Evolutionary conservation across 345 rosid genomes (phyloP).

Genomic region (Hevea brasiliensis): DNA sequence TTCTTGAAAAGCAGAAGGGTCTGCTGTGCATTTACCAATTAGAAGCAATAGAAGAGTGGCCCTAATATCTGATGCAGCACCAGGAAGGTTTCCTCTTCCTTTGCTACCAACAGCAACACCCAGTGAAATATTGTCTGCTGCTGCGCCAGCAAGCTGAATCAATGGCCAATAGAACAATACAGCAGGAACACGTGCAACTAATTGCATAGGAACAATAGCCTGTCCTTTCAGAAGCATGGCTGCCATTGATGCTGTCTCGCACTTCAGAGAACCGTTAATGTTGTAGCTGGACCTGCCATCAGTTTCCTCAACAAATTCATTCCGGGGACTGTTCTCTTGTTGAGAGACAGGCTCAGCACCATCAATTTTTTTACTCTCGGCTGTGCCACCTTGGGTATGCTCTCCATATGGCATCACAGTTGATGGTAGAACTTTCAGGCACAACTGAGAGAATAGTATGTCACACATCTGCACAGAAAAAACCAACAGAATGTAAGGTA

Average conservation of each 20-base stretch:
- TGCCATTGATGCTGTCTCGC: slow-evolving; percentile 90
- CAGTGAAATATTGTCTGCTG: slow-evolving; percentile 87
- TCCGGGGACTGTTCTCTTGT: slow-evolving; percentile 36
- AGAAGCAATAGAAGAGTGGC: slow-evolving; percentile 86
- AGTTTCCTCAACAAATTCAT: slow-evolving; percentile 47
- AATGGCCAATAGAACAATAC: slow-evolving; percentile 95
- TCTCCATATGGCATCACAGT: slow-evolving; percentile 45
- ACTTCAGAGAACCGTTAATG: slow-evolving; percentile 38
- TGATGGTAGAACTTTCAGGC: slow-evolving; percentile 80
- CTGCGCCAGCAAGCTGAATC: slow-evolving; percentile 95
- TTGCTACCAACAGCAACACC: slow-evolving; percentile 99
- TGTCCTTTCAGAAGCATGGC: slow-evolving; percentile 86
- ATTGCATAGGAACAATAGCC: slow-evolving; percentile 90
- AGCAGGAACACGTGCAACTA: slow-evolving; percentile 91
- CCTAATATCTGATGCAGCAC: slow-evolving; percentile 93
- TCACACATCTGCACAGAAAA: slow-evolving; percentile 85
- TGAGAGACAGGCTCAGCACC: slow-evolving; percentile 39
- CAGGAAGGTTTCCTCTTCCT: slow-evolving; percentile 97
- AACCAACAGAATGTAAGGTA: slow-evolving; percentile 27
- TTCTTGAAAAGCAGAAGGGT: slow-evolving; percentile 79
- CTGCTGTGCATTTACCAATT: slow-evolving; percentile 93
- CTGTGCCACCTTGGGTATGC: slow-evolving; percentile 33
- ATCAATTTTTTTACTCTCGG: slow-evolving; percentile 44
- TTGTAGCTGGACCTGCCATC: slow-evolving; percentile 46
- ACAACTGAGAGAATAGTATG: slow-evolving; percentile 90